These are phyloP conservation scores for Coniochaeta sp. DNA, from an alignment of 2,329 filamentous ascomycete genomes.

Conservation along the genomic window DNA sequence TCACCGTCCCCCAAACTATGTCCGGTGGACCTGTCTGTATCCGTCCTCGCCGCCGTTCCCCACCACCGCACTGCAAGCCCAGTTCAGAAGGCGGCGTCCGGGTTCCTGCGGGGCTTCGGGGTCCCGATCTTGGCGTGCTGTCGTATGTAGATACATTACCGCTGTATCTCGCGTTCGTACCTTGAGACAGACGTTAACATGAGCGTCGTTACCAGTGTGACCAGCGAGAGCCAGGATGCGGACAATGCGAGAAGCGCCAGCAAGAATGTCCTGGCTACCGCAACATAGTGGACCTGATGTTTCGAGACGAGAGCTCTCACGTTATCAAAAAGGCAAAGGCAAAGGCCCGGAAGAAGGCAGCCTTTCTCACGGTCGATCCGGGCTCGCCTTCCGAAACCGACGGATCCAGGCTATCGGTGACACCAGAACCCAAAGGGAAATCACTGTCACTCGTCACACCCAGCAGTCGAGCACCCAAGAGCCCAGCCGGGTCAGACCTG, in stretches of 20 bases:
- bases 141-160: background rate
- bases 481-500: constrained; percentile 4
- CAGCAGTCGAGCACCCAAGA: constrained; percentile 8
- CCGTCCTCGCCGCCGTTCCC: background rate
- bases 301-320: constrained; percentile 48
- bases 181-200: constrained; percentile 4
- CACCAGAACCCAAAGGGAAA: constrained; percentile 14
- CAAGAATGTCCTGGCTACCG: constrained; percentile 47
- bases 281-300: constrained; percentile 49
- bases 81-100: background rate
- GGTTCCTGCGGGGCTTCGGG: background rate
- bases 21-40: background rate
- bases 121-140: background rate
- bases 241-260: constrained; percentile 46
- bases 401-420: constrained; percentile 7
- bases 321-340: constrained; percentile 45
- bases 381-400: constrained; percentile 5
- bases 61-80: constrained; percentile 2
- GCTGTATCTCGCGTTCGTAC: constrained; percentile 1
- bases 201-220: constrained; percentile 36
- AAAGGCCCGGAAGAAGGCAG: constrained; percentile 22
- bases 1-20: background rate
- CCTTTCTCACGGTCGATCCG: constrained; percentile 7
- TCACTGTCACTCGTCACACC: constrained; percentile 13
- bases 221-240: constrained; percentile 41